These are phyloP conservation scores for Candida schatavii DNA, from an alignment of 805 yeast species.

Conservation along the genomic window DNA sequence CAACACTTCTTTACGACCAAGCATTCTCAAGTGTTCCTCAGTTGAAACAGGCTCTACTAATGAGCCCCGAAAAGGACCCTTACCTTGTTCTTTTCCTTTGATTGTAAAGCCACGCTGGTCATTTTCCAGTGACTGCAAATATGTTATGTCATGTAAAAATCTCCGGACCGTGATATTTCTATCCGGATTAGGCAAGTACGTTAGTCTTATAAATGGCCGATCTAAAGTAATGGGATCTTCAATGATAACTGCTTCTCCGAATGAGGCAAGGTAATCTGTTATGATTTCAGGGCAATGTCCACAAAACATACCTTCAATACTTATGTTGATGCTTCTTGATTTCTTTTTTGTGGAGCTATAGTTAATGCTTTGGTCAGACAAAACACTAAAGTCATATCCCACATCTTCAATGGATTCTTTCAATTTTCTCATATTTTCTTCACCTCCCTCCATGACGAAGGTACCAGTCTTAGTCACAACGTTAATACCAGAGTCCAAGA, in stretches of 20 bases:
- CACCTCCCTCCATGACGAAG: slow-evolving; percentile 51
- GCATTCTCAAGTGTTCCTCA: slow-evolving; percentile 58
- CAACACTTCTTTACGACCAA: slow-evolving; percentile 48
- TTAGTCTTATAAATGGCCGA: slow-evolving; percentile 59
- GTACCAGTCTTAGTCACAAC: slow-evolving; percentile 60
- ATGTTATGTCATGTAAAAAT: slow-evolving; percentile 49
- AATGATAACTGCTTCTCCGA: slow-evolving; percentile 56
- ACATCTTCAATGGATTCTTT: slow-evolving; percentile 57
- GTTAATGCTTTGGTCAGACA: slow-evolving; percentile 43
- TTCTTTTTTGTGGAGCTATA: slow-evolving; percentile 46
- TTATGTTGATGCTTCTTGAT: slow-evolving; percentile 56
- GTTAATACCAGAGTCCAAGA: slow-evolving; percentile 52
- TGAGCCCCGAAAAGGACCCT: slow-evolving; percentile 45
- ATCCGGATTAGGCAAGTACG: slow-evolving; percentile 55
- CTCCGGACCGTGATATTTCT: slow-evolving; percentile 52
- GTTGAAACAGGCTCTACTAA: slow-evolving; percentile 54
- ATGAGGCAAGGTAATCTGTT: slow-evolving; percentile 44
- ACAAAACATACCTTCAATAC: slow-evolving; percentile 67
- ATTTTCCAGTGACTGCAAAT: slow-evolving; percentile 30
- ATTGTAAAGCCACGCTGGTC: slow-evolving; percentile 17
- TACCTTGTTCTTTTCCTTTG: slow-evolving; percentile 4
- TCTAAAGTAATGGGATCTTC: slow-evolving; percentile 53
- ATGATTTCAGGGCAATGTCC: slow-evolving; percentile 63
- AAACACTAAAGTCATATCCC: slow-evolving; percentile 59
- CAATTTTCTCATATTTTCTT: slow-evolving; percentile 36